phyloP scores from a whole-genome alignment of 2,329 filamentous ascomycete genomes.

The Ophiostoma pallidulum region DNA sequence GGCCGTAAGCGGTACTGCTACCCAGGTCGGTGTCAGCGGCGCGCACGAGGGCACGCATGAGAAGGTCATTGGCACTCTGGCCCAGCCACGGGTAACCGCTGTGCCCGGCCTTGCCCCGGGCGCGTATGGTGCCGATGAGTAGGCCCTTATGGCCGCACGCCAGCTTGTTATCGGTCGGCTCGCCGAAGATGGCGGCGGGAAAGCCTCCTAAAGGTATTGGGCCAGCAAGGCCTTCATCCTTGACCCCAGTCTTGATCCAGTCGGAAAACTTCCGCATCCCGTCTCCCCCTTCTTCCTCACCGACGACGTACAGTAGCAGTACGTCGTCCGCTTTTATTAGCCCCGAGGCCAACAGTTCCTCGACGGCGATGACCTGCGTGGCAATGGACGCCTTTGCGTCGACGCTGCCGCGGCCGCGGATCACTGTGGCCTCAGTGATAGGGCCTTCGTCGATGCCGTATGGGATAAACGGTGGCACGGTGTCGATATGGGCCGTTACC shows the following conservation, averaged over 20 bases:
- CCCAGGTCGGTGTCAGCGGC: not conserved
- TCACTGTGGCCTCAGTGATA: not conserved
- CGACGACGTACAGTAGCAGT: not conserved
- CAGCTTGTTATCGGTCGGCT: constrained; percentile 5
- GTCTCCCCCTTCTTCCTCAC: constrained; percentile 6
- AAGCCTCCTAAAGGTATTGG: not conserved
- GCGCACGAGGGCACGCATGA: not conserved
- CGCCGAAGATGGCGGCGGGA: constrained; percentile 5
- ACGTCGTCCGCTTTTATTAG: not conserved
- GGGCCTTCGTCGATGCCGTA: not conserved
- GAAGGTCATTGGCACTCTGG: not conserved
- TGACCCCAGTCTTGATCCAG: no score
- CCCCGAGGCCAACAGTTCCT: not conserved
- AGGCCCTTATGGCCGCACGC: constrained; percentile 4
- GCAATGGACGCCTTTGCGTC: constrained; percentile 8
- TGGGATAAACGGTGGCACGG: not conserved
- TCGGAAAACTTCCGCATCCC: constrained; percentile 2
- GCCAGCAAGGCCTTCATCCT: not conserved
- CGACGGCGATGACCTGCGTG: not conserved
- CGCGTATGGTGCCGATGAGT: not conserved
- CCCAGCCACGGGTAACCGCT: constrained; percentile 5
- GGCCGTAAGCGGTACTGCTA: not conserved
- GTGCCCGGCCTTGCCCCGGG: not conserved
- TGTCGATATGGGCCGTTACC: constrained; percentile 4
- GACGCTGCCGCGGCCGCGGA: constrained; percentile 4